Conservation (phyloP, 805 yeast genomes). For the Saccharomycopsis fermentans region DNA sequence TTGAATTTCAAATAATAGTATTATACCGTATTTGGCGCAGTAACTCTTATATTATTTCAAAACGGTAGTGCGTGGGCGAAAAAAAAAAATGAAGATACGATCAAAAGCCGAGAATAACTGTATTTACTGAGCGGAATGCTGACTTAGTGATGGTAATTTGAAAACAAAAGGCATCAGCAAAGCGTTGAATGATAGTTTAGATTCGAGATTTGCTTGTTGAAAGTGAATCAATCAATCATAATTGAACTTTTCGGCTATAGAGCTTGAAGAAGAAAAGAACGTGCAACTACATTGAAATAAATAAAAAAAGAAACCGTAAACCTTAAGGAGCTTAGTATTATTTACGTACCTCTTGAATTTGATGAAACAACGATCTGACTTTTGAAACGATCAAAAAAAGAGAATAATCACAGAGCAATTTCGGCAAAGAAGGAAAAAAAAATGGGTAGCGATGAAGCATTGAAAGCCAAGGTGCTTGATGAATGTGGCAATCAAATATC, state of each 20-base stretch:
- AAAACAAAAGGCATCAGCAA: neutral
- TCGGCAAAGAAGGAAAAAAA: neutral
- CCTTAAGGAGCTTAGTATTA: too few relatives aligned
- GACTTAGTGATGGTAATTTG: neutral
- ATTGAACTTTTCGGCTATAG: neutral
- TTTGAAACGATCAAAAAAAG: too few relatives aligned
- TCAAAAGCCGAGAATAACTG: neutral
- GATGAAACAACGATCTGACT: too few relatives aligned
- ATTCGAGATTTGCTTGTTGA: neutral
- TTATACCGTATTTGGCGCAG: too few relatives aligned
- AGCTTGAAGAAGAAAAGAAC: neutral
- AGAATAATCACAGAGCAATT: too few relatives aligned
- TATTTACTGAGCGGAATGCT: neutral
- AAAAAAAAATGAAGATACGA: too few relatives aligned
- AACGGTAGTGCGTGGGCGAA: neutral
- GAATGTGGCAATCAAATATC: slow-evolving; percentile 30
- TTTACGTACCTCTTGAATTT: too few relatives aligned
- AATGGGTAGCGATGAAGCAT: neutral
- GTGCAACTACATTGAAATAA: neutral
- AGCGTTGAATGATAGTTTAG: neutral
- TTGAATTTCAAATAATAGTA: neutral
- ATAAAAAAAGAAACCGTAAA: too few relatives aligned
- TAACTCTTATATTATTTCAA: too few relatives aligned
- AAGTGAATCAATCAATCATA: neutral
- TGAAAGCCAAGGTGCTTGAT: slow-evolving; percentile 21